Evolutionary conservation across 225 moss, liverwort and hornwort species (phyloP), one percentile per base, ranked within the genome.

Genomic region (Neckera pumila): DNA sequence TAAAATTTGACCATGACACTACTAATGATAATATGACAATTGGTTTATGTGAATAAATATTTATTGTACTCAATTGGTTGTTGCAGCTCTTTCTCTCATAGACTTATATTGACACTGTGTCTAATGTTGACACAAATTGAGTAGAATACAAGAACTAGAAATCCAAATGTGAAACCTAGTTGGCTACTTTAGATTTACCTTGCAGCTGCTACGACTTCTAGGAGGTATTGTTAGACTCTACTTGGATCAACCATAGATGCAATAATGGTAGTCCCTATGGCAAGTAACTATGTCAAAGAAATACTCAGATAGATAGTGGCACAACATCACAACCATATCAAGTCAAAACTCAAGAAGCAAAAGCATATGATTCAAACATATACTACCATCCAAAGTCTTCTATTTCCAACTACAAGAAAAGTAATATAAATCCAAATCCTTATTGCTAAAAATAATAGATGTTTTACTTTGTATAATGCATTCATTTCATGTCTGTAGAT

Each of bases 191-290:
- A 66, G 6, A 3, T 0, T 25, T 8, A 14, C 14, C 1, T 40
- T n/a, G n/a, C n/a, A n/a, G n/a, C n/a, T n/a, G n/a, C n/a, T 40
- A 14, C 14, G 40, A 40, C 3, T 0, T 0, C 25, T 70, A 40
- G 14, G 25, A 8, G 25, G 25, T 2, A 0, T 25, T 40, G 8
- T 40, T 1, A 40, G 0, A 40, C 8, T 70, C 18, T 70, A 40
- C 42, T 25, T 70, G n/a, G 8, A 25, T 4, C 42, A 42, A 70
- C 5, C 1, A 42, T 42, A 1, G 8, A 70, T 70, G 70, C 25
- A 42, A 70, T 14, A 40, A 14, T 42, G 25, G 4, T 25, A 70
- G 25, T 40, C 2, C 0, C 13, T 7, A 14, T 1, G 2, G 14
- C 4, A 40, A 25, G 23, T 8, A 25, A 70, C 14, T 40, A 8